Base-by-base conservation (phyloP, 164 flowering plant species). In the Litsea cubeba region DNA sequence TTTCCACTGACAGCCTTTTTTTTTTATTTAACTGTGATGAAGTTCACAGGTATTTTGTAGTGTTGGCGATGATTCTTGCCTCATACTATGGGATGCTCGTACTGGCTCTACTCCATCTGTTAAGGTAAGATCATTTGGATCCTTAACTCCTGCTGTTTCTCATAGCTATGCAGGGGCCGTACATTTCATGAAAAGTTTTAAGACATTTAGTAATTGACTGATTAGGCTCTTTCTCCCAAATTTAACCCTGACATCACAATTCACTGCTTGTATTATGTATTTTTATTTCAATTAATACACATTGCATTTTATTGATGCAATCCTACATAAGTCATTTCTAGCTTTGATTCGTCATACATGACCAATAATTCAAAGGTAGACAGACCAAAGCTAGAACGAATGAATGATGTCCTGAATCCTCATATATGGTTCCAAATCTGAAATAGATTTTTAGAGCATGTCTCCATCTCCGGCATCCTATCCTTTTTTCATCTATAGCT, bases 11-110 rank as follows among this genome's bases (percentile, higher is more conserved):
- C 71, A 50, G 63, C 11, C 12, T 54, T 54, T 40, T 54, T 54
- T 3, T 0, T 54, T 11, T 12, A 1, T 74, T 0, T 75, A 5
- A 35, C 15, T 78, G 46, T 85, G n/a, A 75, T 84, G 82, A 76
- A 96, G 99, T 86, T 87, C 87, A 12, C 94, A 90, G 87, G 94
- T 92, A 78, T 92, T 96, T 64, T 96, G 99, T 75, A 96, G 99
- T 65, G 99, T 92, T 8, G 99, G 99, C 75, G 98, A 96, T 81
- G 98, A 96, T 80, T 92, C 98, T 72, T 91, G 99, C 85, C 97
- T 96, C 35, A 96, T 94, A 71, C 75, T 96, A 32, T 96, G 97
- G 99, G 99, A 96, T 85, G 94, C 97, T 71, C 89, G 99, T 74
- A 58, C 81, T 78, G 97, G 99, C 65, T 62, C 84, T 65, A 72